Conservation (phyloP, 768 basidiomycete genomes). For the Gymnopilus dilepis region DNA sequence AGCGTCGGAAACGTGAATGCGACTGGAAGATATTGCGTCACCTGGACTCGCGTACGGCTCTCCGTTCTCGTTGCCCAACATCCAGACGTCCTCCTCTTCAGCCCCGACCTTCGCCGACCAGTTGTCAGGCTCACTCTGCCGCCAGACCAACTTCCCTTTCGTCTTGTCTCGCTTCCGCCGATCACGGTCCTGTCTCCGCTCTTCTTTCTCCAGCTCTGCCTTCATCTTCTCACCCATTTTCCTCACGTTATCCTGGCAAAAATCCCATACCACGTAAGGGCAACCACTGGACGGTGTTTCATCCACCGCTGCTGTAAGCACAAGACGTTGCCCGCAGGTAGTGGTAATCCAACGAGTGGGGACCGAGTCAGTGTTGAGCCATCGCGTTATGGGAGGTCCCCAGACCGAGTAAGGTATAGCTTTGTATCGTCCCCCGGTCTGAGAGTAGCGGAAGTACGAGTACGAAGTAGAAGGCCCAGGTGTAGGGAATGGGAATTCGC, state of each 20-base stretch:
- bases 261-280: conserved; percentile 31
- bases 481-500: too few species aligned
- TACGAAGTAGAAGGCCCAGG: background rate
- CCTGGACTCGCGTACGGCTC: too few species aligned
- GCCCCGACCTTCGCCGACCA: background rate
- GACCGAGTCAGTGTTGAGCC: conserved; percentile 36
- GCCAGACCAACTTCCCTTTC: background rate
- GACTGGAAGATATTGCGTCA: too few species aligned
- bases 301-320: conserved; percentile 24
- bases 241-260: conserved; percentile 31
- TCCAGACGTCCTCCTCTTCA: background rate
- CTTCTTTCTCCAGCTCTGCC: conserved; percentile 6
- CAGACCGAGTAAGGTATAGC: conserved; percentile 37
- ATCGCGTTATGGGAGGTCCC: conserved; percentile 40
- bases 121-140: background rate
- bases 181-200: conserved; percentile 7
- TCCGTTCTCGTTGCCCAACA: background rate
- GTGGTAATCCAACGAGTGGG: conserved; percentile 48
- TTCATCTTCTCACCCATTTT: conserved; percentile 9
- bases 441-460: background rate
- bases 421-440: background rate
- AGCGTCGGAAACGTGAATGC: too few species aligned
- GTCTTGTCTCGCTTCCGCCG: conserved; percentile 14
- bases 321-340: conserved; percentile 40
- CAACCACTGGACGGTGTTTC: background rate